Evolutionary conservation across 805 yeast species (phyloP).

Genomic region (Candida pseudoglaebosa): DNA sequence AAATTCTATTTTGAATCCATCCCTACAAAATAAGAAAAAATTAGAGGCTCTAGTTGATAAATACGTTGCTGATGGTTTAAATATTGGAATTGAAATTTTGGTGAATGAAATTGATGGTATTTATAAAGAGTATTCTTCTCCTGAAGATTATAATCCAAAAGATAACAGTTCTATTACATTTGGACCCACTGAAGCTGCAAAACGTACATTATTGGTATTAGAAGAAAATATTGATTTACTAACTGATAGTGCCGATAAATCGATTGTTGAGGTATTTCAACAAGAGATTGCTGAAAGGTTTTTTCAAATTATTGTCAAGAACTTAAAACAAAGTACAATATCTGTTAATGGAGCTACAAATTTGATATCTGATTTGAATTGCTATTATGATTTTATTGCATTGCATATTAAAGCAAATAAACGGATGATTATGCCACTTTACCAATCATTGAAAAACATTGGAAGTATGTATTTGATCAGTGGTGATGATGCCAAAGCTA

Average conservation of each 20-base stretch:
- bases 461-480: constrained; percentile 76
- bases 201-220: constrained; percentile 56
- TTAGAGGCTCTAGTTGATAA: constrained; percentile 81
- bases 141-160: constrained; percentile 57
- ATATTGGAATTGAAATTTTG: constrained; percentile 85
- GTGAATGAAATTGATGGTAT: constrained; percentile 73
- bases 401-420: constrained; percentile 49
- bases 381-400: constrained; percentile 65
- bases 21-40: constrained; percentile 73
- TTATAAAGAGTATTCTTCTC: constrained; percentile 45
- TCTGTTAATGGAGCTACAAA: constrained; percentile 81
- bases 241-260: constrained; percentile 79
- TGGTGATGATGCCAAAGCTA: constrained; percentile 70
- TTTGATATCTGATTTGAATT: constrained; percentile 77
- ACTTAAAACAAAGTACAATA: constrained; percentile 65
- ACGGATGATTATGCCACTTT: constrained; percentile 68
- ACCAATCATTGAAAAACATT: constrained; percentile 77
- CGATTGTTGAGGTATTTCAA: constrained; percentile 86
- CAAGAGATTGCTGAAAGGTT: constrained; percentile 91
- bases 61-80: constrained; percentile 88
- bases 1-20: constrained; percentile 71
- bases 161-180: constrained; percentile 14
- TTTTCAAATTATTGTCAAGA: constrained; percentile 69
- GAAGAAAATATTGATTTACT: constrained; percentile 69
- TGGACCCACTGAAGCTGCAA: constrained; percentile 60